Base-by-base conservation (phyloP, 345 rosid species). In the Mangifera indica region DNA sequence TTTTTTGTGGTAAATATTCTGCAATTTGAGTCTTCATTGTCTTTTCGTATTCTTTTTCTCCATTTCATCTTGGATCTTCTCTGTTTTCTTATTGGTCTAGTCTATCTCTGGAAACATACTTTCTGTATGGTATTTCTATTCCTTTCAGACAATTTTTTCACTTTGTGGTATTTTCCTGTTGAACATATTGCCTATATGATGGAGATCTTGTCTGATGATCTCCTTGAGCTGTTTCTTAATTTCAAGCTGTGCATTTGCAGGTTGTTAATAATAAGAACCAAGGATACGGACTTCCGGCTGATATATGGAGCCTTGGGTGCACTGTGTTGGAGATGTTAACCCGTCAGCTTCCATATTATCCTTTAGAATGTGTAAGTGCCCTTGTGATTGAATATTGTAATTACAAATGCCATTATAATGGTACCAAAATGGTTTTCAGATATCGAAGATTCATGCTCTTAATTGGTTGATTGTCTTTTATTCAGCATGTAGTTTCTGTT, bases 271-370 rank as follows among this genome's bases (percentile, higher is more conserved):
- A 21, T 40, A 89, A 85, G 79, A 79, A 69, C 75, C 84, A 75
- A 9, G 95, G 93, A 37, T 91, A 91, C 80, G 93, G 93, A 58
- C 82, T 71, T 67, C 80, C 89, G 56, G 93, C 95, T 74, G 98
- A 93, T 81, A 89, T 93, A 75, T 93, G 98, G 97, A 89, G 98
- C 83, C 93, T 93, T 55, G 98, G 97, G 37, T 93, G 95, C 81
- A 89, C 97, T 13, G 93, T 91, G 13, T 74, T 93, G 75, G 98
- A 93, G 79, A 93, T 93, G 98, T 59, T 87, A 63, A 89, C 96
- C 22, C 32, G 84, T 53, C 80, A 75, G 77, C 74, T 83, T 77
- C 97, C 98, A 0, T 93, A 93, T 75, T 59, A 66, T 10, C 55
- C 81, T 71, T 64, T 91, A 64, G 97, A 88, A 81, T 72, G 72